Percentiles rank a stretch among this genome's conserved stretches.
These are phyloP conservation scores for Podaxis sp. DNA, from an alignment of 768 basidiomycete genomes.

Conservation along the genomic window DNA sequence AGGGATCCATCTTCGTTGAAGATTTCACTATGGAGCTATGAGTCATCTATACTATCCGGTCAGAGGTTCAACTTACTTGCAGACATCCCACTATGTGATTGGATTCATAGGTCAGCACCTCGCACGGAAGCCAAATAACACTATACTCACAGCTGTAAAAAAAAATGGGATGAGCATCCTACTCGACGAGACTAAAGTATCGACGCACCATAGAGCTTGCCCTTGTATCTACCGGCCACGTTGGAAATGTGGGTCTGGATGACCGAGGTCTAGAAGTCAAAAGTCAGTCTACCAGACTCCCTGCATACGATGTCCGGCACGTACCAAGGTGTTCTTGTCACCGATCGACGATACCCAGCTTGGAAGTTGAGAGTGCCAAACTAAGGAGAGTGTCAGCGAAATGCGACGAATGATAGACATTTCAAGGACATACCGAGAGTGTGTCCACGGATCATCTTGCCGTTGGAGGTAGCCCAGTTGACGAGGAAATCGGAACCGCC, in stretches of 20 bases:
- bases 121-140: background rate
- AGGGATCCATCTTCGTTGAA: conserved; percentile 46
- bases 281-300: background rate
- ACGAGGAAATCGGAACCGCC: conserved; percentile 33
- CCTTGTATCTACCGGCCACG: conserved; percentile 41
- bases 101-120: background rate
- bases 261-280: conserved; percentile 27
- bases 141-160: conserved; percentile 19
- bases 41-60: conserved; percentile 15
- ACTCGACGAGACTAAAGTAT: background rate
- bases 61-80: conserved; percentile 27
- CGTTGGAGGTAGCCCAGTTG: conserved; percentile 40
- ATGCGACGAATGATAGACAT: conserved; percentile 25
- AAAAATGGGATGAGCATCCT: background rate
- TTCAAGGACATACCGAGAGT: conserved; percentile 29
- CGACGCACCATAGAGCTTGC: conserved; percentile 34
- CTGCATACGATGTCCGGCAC: background rate
- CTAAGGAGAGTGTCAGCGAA: conserved; percentile 19
- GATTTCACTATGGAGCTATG: conserved; percentile 35
- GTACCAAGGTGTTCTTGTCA: conserved; percentile 31
- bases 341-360: conserved; percentile 34
- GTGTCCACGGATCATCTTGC: conserved; percentile 43
- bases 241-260: conserved; percentile 40
- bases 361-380: conserved; percentile 40
- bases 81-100: conserved; percentile 32